Evolutionary conservation across 192 early-diverging fungal species (phyloP).

Genomic region (Backusella psychrophila): DNA sequence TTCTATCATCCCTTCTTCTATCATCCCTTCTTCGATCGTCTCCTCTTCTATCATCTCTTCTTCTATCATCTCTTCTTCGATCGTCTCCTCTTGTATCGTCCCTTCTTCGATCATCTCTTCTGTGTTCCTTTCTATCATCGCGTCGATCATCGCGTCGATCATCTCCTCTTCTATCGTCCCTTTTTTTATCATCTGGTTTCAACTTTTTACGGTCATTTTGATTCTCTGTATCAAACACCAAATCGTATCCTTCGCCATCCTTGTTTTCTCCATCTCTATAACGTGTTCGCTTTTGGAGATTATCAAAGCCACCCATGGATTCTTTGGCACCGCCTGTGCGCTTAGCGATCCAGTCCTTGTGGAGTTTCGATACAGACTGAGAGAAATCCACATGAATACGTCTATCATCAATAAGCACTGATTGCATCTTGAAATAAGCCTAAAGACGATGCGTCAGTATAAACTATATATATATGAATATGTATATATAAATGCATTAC

Average conservation of each 20-base stretch:
- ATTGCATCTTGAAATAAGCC: constrained; percentile 97
- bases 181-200: neutral
- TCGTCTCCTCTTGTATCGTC: neutral
- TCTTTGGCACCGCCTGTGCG: constrained; percentile 28
- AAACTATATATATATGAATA: neutral
- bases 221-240: constrained; percentile 42
- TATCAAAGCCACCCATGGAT: constrained; percentile 46
- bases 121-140: neutral
- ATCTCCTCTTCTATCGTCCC: neutral
- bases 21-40: constrained; percentile 5
- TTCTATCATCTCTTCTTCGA: neutral
- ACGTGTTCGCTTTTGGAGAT: constrained; percentile 48
- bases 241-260: constrained; percentile 42
- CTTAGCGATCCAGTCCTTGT: constrained; percentile 74
- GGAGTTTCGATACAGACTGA: constrained; percentile 86
- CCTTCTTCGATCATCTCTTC: neutral
- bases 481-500: constrained; percentile 5
- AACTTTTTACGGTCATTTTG: neutral
- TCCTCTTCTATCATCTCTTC: neutral
- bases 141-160: neutral
- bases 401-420: constrained; percentile 93
- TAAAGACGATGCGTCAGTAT: neutral
- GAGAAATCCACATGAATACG: constrained; percentile 98
- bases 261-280: constrained; percentile 45
- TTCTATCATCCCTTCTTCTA: neutral